Base-by-base conservation (phyloP, 2,329 filamentous ascomycete species). In the Periconia macrospinosa region DNA sequence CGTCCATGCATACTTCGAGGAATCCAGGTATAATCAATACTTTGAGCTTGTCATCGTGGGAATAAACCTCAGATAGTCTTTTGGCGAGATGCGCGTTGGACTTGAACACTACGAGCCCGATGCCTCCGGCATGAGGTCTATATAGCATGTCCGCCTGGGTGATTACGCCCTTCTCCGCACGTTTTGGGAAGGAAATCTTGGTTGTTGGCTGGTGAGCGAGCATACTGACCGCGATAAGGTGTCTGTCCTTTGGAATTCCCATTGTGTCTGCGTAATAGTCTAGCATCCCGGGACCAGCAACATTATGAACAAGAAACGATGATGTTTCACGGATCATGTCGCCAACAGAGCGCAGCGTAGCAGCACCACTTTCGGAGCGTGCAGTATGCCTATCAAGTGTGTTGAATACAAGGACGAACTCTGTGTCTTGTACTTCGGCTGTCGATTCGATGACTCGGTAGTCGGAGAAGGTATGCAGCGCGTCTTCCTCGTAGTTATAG, bases 301-400 rank as follows among this genome's bases (percentile, higher is more conserved):
- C 62, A 44, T 60, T 60, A 43, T 61, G 63, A 1, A 58, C 17
- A 6, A 65, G 54, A 35, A 65, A 65, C 15, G 44, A 30, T 1
- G 37, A 17, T 5, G 51, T 47, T 6, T 53, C 35, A 2, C 35
- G 45, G 15, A 63, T 52, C n/a, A 63, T 18, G 9, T 57, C 42
- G 2, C 59, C 62, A 15, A 65, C 53, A 13, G 55, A 41, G 5
- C 20, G 37, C 2, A 63, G 35, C 1, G 62, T 65, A 8, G 56
- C 55, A 1, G 40, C 42, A 41, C 63, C 63, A 14, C 41, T 47
- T 40, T 63, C 60, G 6, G 63, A 61, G 2, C 53, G 63, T 23
- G 59, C 62, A 0, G 62, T 63, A 37, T 62, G 50, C 0, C 61
- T 60, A 37, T 66, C 63, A 1, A 65, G 49, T 1, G 60, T 66